Percentiles rank a stretch among this genome's conserved stretches.
These are phyloP conservation scores for Penicillium angulare DNA, from an alignment of 495 filamentous ascomycete species.

Conservation along the genomic window DNA sequence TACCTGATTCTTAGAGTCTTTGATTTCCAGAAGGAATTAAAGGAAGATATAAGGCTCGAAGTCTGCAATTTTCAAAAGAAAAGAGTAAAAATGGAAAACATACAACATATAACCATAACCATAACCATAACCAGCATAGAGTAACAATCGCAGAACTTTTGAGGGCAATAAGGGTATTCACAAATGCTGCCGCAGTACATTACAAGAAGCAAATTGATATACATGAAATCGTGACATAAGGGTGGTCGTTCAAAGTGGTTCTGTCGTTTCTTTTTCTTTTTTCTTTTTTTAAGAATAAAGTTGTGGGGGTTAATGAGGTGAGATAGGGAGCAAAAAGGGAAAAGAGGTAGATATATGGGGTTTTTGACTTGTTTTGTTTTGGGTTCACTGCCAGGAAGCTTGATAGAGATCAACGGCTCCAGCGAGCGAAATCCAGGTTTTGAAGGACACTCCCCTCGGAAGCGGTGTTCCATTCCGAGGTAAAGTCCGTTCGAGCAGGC, in stretches of 20 bases:
- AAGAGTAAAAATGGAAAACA: constrained; percentile 14
- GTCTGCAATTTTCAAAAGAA: not conserved
- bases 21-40: not conserved
- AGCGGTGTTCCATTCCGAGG: constrained; percentile 43
- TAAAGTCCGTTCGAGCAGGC: constrained; percentile 29
- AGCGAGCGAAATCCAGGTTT: constrained; percentile 46
- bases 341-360: not conserved
- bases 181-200: constrained; percentile 28
- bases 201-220: constrained; percentile 28
- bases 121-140: too few relatives aligned
- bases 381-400: not conserved
- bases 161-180: constrained; percentile 32
- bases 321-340: not conserved
- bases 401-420: constrained; percentile 37
- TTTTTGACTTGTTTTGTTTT: not conserved
- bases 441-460: constrained; percentile 40
- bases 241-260: constrained; percentile 6
- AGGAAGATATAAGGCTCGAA: not conserved
- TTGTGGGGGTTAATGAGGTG: not conserved
- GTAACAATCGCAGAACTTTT: constrained; percentile 30
- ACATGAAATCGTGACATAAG: constrained; percentile 30
- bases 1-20: too few relatives aligned
- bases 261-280: constrained; percentile 3
- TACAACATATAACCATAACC: constrained; percentile 1
- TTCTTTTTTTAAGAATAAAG: not conserved